Percentiles rank a stretch among this genome's conserved stretches.
These are phyloP conservation scores for Aspergillus sp. DNA, from an alignment of 2,329 filamentous ascomycete genomes.

Conservation along the genomic window DNA sequence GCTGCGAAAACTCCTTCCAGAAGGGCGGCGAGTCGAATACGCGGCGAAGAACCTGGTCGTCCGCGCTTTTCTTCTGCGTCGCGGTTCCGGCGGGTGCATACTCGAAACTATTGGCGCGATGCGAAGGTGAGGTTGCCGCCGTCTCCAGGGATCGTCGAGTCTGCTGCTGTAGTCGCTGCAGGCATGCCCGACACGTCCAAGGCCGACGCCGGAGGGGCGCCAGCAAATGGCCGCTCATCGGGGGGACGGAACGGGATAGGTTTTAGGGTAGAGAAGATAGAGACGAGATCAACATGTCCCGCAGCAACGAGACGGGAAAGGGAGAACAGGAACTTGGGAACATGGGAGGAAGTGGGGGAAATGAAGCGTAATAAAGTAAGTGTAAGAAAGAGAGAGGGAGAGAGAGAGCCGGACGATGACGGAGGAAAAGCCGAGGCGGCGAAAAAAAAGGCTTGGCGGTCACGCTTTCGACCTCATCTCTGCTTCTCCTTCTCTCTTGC, in stretches of 20 bases:
- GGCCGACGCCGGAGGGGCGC: constrained; percentile 35
- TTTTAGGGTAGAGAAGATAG: constrained; percentile 1
- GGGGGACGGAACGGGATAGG: constrained; percentile 8
- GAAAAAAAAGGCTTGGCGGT: constrained; percentile 30
- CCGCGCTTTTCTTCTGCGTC: constrained; percentile 39
- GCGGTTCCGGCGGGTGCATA: constrained; percentile 26
- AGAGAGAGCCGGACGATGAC: constrained; percentile 24
- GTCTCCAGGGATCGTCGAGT: constrained; percentile 32
- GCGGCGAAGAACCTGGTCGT: constrained; percentile 72
- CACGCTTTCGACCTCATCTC: constrained; percentile 14
- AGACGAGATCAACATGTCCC: not conserved
- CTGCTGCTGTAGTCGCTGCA: constrained; percentile 28
- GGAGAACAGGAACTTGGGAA: not conserved
- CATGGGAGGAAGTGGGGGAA: not conserved
- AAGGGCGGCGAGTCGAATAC: constrained; percentile 77
- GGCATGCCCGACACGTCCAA: constrained; percentile 44
- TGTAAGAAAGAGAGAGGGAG: not conserved
- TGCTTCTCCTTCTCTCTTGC: constrained; percentile 23
- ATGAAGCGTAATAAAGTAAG: not conserved
- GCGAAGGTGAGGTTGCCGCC: constrained; percentile 29
- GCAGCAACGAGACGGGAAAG: constrained; percentile 1
- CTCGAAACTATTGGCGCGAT: constrained; percentile 21
- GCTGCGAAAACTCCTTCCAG: constrained; percentile 65
- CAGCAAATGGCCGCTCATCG: constrained; percentile 28
- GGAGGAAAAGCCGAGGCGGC: constrained; percentile 26